Base-by-base conservation (phyloP, 2,329 filamentous ascomycete genomes). In the Xylaria sp. region DNA sequence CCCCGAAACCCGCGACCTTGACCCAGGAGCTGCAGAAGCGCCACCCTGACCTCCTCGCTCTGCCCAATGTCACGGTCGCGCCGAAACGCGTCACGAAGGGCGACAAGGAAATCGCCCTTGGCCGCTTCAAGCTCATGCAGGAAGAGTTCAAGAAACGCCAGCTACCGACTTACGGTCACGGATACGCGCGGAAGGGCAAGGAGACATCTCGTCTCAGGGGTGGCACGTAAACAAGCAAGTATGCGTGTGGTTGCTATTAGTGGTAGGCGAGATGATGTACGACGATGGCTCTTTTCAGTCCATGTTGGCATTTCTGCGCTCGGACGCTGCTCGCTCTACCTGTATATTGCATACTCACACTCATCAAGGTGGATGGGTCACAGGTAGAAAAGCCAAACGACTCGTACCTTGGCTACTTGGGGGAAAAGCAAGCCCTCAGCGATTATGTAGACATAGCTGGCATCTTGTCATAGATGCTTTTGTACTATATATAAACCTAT, bases 121-220 rank as follows among this genome's bases (percentile, higher is more conserved):
- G 94, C 34, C 85, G 92, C 76, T 92, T 91, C 88, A 96, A 96
- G 88, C 80, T 94, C 59, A 93, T 95, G 76, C 87, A 92, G 79
- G 83, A 90, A 76, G 91, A 93, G 80, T 83, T 95, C 71, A 81
- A 81, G 76, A 85, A 87, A 78, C 84, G 90, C 65, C 87, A 86
- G 18, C 79, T 94, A 73, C 88, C 90, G 8, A 81, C 89, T 18
- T 83, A 82, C 3, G 88, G 88, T 2, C 81, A 82, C 57, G 80
- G 78, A 9, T 78, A 79, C 8, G 72, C 80, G 57, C 73, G 77
- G 15, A 82, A 80, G 77, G 82, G 81, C 72, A 82, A 77, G 76
- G 84, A 87, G 78, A 75, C 80, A 63, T 73, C 79, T n/a, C 83
- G 83, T 78, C 70, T 85, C 34, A 75, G 75, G 70, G 84, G 84